phyloP scores from a whole-genome alignment of 139 green algal species.

The Limnomonas spitsbergensis region DNA sequence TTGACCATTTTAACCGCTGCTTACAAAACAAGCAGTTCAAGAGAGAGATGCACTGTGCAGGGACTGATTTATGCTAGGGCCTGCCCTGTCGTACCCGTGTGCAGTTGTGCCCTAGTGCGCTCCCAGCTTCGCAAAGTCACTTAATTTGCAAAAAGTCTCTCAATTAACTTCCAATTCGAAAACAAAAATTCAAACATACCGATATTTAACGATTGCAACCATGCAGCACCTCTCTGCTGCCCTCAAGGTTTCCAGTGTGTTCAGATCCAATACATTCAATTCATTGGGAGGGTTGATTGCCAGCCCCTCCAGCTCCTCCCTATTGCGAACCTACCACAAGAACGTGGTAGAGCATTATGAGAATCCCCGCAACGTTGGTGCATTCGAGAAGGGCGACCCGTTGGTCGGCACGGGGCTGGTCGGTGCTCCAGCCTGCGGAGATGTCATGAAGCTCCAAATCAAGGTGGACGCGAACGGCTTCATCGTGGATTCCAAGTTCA shows the following conservation, averaged over 20 bases:
- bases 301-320: too few relatives aligned
- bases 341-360: constrained; percentile 98
- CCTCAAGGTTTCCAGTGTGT: too few relatives aligned
- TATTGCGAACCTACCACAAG: constrained; percentile 16
- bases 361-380: constrained; percentile 92
- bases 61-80: not conserved
- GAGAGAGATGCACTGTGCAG: not conserved
- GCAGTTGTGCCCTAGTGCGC: too few relatives aligned
- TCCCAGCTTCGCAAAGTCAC: too few relatives aligned
- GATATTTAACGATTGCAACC: too few relatives aligned
- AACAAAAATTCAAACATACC: too few relatives aligned
- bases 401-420: constrained; percentile 88
- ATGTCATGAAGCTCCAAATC: constrained; percentile 99
- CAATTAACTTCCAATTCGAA: too few relatives aligned
- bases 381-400: constrained; percentile 91
- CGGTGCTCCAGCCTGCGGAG: constrained; percentile 91
- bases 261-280: too few relatives aligned
- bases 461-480: constrained; percentile 51
- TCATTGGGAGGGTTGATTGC: too few relatives aligned
- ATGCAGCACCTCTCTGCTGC: too few relatives aligned
- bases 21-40: not conserved
- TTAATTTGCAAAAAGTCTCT: too few relatives aligned
- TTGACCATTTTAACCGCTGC: constrained; percentile 70
- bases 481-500: constrained; percentile 97
- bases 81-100: too few relatives aligned